phyloP scores from a whole-genome alignment of 768 basidiomycete genomes.

The Ramaria rubella region DNA sequence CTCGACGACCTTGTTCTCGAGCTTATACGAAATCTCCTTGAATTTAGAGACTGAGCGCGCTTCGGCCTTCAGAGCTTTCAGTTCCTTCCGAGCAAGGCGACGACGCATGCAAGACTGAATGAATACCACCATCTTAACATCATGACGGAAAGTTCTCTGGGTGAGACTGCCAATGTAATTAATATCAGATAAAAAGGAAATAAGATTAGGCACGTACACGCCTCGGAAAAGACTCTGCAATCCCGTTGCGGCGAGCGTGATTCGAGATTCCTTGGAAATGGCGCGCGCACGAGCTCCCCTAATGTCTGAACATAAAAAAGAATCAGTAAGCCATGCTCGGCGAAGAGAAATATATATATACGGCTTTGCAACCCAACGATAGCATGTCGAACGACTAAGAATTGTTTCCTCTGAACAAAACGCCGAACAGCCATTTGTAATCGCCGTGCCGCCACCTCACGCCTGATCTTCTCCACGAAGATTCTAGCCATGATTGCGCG shows the following conservation, averaged over 20 bases:
- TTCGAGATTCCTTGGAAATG: constrained; percentile 49
- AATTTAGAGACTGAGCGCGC: constrained; percentile 96
- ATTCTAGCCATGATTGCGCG: constrained; percentile 74
- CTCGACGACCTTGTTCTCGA: constrained; percentile 99
- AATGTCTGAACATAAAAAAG: constrained; percentile 40
- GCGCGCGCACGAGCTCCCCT: constrained; percentile 70
- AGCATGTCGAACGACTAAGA: constrained; percentile 53
- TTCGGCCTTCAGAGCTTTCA: constrained; percentile 78
- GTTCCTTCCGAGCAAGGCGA: constrained; percentile 76
- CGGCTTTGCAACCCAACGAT: constrained; percentile 78
- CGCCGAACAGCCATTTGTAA: constrained; percentile 70
- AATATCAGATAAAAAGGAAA: constrained; percentile 4
- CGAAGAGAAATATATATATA: constrained; percentile 37
- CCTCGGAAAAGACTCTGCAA: constrained; percentile 86
- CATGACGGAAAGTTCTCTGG: constrained; percentile 47
- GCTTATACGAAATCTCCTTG: constrained; percentile 95
- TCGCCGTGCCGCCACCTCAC: constrained; percentile 65
- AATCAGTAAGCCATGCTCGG: background rate
- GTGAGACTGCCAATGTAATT: constrained; percentile 35
- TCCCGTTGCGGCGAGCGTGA: constrained; percentile 53
- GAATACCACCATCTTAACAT: constrained; percentile 70
- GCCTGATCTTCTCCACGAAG: constrained; percentile 62
- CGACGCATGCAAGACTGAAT: constrained; percentile 91
- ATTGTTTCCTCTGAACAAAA: constrained; percentile 67
- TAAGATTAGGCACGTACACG: constrained; percentile 48